phyloP scores from a whole-genome alignment of 495 filamentous ascomycete genomes.

The Extremus antarcticus region DNA sequence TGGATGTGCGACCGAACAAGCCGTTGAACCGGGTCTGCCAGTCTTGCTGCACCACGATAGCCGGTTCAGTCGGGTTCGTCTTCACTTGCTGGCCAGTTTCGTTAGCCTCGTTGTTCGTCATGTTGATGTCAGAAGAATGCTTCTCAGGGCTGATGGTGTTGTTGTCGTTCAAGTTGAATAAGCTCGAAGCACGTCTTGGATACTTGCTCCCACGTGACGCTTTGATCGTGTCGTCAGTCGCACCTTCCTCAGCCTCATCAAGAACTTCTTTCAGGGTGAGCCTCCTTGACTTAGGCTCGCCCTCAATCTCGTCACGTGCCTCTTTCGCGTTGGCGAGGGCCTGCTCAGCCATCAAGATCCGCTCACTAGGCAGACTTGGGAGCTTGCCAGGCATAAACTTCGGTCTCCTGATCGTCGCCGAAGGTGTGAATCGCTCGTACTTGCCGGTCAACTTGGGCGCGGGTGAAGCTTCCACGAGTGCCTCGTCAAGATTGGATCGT shows the following conservation, averaged over 20 bases:
- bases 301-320: not conserved
- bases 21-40: too few relatives aligned
- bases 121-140: not conserved
- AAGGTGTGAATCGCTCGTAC: slow-evolving; percentile 19
- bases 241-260: not conserved
- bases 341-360: slow-evolving; percentile 32
- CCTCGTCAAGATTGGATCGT: slow-evolving; percentile 45
- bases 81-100: not conserved
- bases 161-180: slow-evolving; percentile 11
- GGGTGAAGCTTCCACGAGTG: slow-evolving; percentile 35
- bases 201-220: slow-evolving; percentile 2
- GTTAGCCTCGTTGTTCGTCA: not conserved
- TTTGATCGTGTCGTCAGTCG: slow-evolving; percentile 11
- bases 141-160: not conserved
- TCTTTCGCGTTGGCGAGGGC: slow-evolving; percentile 1
- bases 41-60: too few relatives aligned
- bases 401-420: slow-evolving; percentile 31
- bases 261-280: not conserved
- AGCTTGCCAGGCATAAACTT: slow-evolving; percentile 45
- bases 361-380: slow-evolving; percentile 49
- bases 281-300: not conserved
- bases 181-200: slow-evolving; percentile 11
- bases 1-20: too few relatives aligned
- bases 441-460: slow-evolving; percentile 19
- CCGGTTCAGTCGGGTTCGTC: not conserved